phyloP scores from a whole-genome alignment of 2,329 filamentous ascomycete genomes.

The Pochonia chlamydosporia region DNA sequence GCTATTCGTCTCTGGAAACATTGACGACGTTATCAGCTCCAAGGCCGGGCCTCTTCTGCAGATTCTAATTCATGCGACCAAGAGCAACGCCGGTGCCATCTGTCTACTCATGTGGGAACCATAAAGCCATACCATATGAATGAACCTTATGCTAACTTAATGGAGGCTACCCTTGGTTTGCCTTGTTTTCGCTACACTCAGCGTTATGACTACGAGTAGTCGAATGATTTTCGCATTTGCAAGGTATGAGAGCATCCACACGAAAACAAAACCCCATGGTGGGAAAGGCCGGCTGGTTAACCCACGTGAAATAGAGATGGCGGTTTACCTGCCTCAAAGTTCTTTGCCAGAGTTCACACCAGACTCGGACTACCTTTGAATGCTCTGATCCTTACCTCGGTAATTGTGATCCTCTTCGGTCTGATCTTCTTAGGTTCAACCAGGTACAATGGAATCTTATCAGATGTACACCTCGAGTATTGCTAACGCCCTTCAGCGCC shows the following conservation, averaged over 20 bases:
- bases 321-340: slow-evolving; percentile 55
- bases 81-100: slow-evolving; percentile 53
- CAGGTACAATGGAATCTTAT: slow-evolving; percentile 6
- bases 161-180: slow-evolving; percentile 51
- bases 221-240: slow-evolving; percentile 64
- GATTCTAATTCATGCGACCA: slow-evolving; percentile 58
- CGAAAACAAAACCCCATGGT: too few relatives aligned
- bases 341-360: slow-evolving; percentile 57
- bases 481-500: slow-evolving; percentile 32
- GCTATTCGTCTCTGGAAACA: slow-evolving; percentile 57
- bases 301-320: slow-evolving; percentile 38
- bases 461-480: slow-evolving; percentile 17
- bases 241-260: slow-evolving; percentile 10
- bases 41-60: slow-evolving; percentile 53
- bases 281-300: too few relatives aligned
- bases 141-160: background rate
- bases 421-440: slow-evolving; percentile 63
- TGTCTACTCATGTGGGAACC: slow-evolving; percentile 54
- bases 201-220: slow-evolving; percentile 60
- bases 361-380: slow-evolving; percentile 61
- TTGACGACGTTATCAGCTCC: slow-evolving; percentile 48
- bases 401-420: slow-evolving; percentile 61
- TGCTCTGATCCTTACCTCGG: slow-evolving; percentile 54
- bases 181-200: slow-evolving; percentile 56
- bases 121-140: background rate